phyloP scores from a whole-genome alignment of 129 eudicot genomes.

The Helianthus annuus region DNA sequence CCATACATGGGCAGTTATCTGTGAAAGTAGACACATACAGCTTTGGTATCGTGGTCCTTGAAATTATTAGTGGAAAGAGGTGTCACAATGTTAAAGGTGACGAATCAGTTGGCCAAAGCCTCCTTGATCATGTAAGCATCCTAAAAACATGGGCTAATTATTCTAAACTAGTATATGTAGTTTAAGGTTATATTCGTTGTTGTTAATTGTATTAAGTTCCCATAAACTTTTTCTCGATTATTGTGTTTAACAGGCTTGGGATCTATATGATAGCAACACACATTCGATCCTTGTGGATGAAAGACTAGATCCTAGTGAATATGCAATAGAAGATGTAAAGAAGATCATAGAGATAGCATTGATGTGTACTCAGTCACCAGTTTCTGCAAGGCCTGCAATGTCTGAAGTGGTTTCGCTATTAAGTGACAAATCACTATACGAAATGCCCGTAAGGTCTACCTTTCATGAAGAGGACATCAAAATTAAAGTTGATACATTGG shows the following conservation, averaged over 20 bases:
- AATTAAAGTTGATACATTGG: slow-evolving; percentile 14
- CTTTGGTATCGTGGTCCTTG: slow-evolving; percentile 12
- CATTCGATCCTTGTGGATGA: slow-evolving; percentile 39
- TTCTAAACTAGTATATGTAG: not conserved
- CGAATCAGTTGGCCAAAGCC: slow-evolving; percentile 1
- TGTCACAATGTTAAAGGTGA: not conserved
- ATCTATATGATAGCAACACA: not conserved
- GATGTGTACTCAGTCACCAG: slow-evolving; percentile 19
- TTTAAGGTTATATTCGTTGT: not conserved
- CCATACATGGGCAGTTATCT: slow-evolving; percentile 8
- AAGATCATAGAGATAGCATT: slow-evolving; percentile 14
- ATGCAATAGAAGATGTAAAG: slow-evolving; percentile 31
- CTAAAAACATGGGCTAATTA: not conserved
- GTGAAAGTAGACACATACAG: slow-evolving; percentile 11
- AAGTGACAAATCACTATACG: slow-evolving; percentile 25
- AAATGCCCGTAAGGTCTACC: slow-evolving; percentile 22
- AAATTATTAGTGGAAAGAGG: slow-evolving; percentile 18
- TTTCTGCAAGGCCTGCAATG: slow-evolving; percentile 46
- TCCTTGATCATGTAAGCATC: slow-evolving; percentile 9
- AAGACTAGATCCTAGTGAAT: slow-evolving; percentile 34
- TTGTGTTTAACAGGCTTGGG: slow-evolving; percentile 27
- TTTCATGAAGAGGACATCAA: slow-evolving; percentile 28
- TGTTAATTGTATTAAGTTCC: not conserved
- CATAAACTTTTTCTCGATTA: not conserved
- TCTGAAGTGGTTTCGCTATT: slow-evolving; percentile 43